phyloP scores from a whole-genome alignment of 352 stramenopile species.

The Aphanomyces euteiches region DNA sequence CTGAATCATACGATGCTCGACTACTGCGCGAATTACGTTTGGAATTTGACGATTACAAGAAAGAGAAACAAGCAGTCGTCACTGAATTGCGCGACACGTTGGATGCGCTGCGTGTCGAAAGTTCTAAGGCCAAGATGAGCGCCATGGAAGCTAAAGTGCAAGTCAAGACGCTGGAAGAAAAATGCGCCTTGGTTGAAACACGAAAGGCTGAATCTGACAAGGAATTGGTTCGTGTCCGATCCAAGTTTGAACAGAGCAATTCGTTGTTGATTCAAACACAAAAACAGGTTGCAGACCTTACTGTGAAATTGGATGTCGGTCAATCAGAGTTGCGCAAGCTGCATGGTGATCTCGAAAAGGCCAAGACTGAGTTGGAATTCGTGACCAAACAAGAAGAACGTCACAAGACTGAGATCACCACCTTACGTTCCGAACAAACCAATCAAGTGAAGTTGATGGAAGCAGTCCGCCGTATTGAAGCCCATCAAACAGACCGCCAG shows the following conservation, averaged over 20 bases:
- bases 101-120: slow-evolving; percentile 50
- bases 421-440: slow-evolving; percentile 66
- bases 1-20: slow-evolving; percentile 34
- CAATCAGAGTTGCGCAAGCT: slow-evolving; percentile 42
- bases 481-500: slow-evolving; percentile 53
- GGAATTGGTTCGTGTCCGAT: slow-evolving; percentile 56
- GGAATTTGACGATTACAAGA: slow-evolving; percentile 77
- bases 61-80: slow-evolving; percentile 62
- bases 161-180: slow-evolving; percentile 57
- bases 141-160: slow-evolving; percentile 74
- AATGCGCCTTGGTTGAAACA: slow-evolving; percentile 52
- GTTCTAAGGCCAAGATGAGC: slow-evolving; percentile 45
- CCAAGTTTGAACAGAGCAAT: slow-evolving; percentile 58
- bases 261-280: slow-evolving; percentile 62
- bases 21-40: slow-evolving; percentile 55
- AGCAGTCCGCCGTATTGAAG: slow-evolving; percentile 62
- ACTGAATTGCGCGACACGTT: slow-evolving; percentile 67
- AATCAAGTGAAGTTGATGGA: slow-evolving; percentile 80
- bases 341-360: slow-evolving; percentile 41
- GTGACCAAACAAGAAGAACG: slow-evolving; percentile 64
- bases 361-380: slow-evolving; percentile 43
- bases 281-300: slow-evolving; percentile 49
- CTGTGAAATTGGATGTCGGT: slow-evolving; percentile 56
- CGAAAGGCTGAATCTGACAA: slow-evolving; percentile 55
- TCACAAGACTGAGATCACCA: slow-evolving; percentile 51